Evolutionary conservation across 805 yeast genomes (phyloP), one percentile per base, ranked within the genome.

Genomic region (Saturnispora silvae): DNA sequence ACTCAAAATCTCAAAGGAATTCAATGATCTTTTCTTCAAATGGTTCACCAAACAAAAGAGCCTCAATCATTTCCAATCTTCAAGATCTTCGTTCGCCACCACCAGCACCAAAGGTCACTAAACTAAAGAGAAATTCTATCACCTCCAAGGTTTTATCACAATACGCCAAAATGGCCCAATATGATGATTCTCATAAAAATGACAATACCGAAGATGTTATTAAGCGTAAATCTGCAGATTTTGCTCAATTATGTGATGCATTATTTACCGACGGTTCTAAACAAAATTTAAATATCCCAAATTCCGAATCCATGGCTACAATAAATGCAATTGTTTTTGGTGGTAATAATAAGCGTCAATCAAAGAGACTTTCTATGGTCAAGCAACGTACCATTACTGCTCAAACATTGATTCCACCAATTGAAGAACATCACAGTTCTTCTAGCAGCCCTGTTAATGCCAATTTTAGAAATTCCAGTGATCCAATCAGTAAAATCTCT

Each of bases 241-340:
- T 81, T 63, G 92, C 86, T 10, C 70, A 81, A 2, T 61, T 81
- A 30, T 78, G 85, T 63, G 89, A 81, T 59, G 76, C 73, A 56
- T 73, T 81, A 40, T 81, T 81, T 63, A 80, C 73, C 48, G 81
- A 78, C 54, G 86, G 78, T 50, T 70, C 68, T 45, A 40, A 42
- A n/a, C 16, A 27, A 2, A 39, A 40, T 31, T 27, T 41, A 17
- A 37, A 46, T 16, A 39, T 56, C 10, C 42, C 51, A 35, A 41
- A 44, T 17, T 51, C 64, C 2, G 72, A 77, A 15, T 63, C 65
- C n/a, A 75, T 65, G 26, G 79, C 76, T 1, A 55, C 56, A 13
- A 47, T 57, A 50, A 76, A 75, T 41, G 76, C 76, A 23, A 57
- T 63, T 25, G 62, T 61, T 24, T 60, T 53, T 30, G 57, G 48